phyloP scores from a whole-genome alignment of 2,329 filamentous ascomycete species.

The Colletotrichum spaethianum region DNA sequence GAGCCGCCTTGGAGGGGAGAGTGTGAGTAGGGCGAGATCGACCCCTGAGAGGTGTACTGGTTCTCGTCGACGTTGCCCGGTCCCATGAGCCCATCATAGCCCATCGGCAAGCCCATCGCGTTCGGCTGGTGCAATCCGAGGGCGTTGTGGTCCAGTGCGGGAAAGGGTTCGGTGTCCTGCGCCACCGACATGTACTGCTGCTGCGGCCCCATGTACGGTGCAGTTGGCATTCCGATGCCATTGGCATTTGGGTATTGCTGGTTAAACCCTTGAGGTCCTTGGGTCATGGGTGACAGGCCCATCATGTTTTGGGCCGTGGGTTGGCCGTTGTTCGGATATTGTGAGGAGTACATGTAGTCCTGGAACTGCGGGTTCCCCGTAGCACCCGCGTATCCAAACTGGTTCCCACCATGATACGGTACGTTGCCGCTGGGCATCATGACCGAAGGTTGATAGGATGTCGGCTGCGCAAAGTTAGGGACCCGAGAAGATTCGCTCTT shows the following conservation, averaged over 20 bases:
- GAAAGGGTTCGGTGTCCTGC: conserved; percentile 54
- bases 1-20: conserved; percentile 57
- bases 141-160: conserved; percentile 50
- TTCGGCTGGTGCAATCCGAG: conserved; percentile 53
- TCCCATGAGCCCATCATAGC: conserved; percentile 52
- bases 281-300: conserved; percentile 23
- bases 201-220: conserved; percentile 45
- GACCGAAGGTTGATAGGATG: conserved; percentile 26
- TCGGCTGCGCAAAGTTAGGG: conserved; percentile 4
- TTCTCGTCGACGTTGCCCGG: conserved; percentile 48
- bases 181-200: conserved; percentile 51
- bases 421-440: conserved; percentile 15
- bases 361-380: conserved; percentile 21
- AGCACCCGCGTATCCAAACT: conserved; percentile 14
- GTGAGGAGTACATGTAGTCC: conserved; percentile 27
- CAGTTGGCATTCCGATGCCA: conserved; percentile 50
- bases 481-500: conserved; percentile 48
- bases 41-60: conserved; percentile 58
- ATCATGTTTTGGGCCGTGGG: conserved; percentile 28
- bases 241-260: conserved; percentile 47
- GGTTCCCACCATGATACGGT: background rate
- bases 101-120: conserved; percentile 45
- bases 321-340: conserved; percentile 21
- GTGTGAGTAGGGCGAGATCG: conserved; percentile 58
- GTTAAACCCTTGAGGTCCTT: conserved; percentile 38